Evolutionary conservation across 768 basidiomycete genomes (phyloP), one percentile per base, ranked within the genome.

Genomic region (Pleurotus sapidus): DNA sequence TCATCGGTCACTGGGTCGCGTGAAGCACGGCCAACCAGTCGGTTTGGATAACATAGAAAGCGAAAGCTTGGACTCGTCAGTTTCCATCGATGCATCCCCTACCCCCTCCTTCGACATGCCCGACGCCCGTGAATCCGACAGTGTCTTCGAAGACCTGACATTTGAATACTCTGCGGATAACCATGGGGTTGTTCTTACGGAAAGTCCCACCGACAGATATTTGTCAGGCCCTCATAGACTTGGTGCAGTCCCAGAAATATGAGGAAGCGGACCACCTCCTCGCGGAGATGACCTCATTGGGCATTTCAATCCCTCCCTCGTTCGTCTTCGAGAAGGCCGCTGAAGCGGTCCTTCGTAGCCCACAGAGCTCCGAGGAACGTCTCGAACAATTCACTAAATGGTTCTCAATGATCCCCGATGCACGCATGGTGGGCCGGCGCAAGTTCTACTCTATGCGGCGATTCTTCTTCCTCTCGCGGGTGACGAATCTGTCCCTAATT

Each of bases 361-460:
- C 46, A 6, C 47, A 45, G 9, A 39, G 40, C 9, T 34, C 12
- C 14, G 20, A 38, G 4, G 46, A 46, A 27, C 47, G 39, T 8
- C 23, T 58, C 5, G 47, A 20, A 6, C 24, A 53, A 18, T 70
- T 73, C 47, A 30, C 58, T 1, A 50, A 61, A 18, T 77, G 74
- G 75, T 64, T 77, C 39, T 66, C 66, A 3, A 66, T 75, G n/a
- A 55, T 76, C 23, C 74, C 75, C 27, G 58, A 61, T 23, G 40
- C 27, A 2, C 56, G 63, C 40, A 27, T 49, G 3, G 15, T 54
- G 4, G 43, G 43, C 23, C 38, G 39, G 8, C 46, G 24, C 24
- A 27, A 50, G 23, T 69, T 76, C 34, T 30, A 39, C 15, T 47
- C 53, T 15, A 62, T 71, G n/a, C 62, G 56, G 23, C 63, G 63